phyloP scores from a whole-genome alignment of 495 filamentous ascomycete genomes.

The Lasiosphaeris hirsuta region DNA sequence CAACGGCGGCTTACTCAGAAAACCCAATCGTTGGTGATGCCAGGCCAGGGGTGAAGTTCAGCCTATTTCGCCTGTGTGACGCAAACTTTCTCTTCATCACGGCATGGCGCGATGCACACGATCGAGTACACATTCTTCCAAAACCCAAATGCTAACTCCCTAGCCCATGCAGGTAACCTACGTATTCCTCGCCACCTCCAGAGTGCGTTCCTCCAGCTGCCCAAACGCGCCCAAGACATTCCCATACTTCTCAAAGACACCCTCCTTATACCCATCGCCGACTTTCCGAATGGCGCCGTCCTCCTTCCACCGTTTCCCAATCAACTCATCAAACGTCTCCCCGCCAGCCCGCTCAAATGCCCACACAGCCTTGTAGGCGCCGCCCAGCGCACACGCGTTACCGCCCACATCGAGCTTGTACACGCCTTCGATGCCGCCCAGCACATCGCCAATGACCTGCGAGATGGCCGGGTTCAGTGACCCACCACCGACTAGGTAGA shows the following conservation, averaged over 20 bases:
- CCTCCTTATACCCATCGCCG: constrained; percentile 73
- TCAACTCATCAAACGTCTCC: constrained; percentile 83
- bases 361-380: constrained; percentile 97
- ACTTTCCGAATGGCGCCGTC: constrained; percentile 77
- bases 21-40: too few relatives aligned
- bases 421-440: constrained; percentile 85
- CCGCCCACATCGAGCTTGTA: constrained; percentile 92
- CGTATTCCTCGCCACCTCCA: constrained; percentile 51
- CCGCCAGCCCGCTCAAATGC: constrained; percentile 63
- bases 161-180: neutral
- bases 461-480: constrained; percentile 85
- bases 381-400: constrained; percentile 90
- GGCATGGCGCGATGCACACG: too few relatives aligned
- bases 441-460: constrained; percentile 73
- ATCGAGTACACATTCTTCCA: too few relatives aligned
- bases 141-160: too few relatives aligned
- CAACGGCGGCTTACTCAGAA: too few relatives aligned
- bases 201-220: constrained; percentile 67
- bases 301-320: constrained; percentile 80
- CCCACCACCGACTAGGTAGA: constrained; percentile 93
- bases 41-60: too few relatives aligned
- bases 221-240: constrained; percentile 72
- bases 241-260: constrained; percentile 72
- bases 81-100: too few relatives aligned
- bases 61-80: too few relatives aligned